Conservation (phyloP, 2,329 filamentous ascomycete species). For the Monosporascus cannonballus region DNA sequence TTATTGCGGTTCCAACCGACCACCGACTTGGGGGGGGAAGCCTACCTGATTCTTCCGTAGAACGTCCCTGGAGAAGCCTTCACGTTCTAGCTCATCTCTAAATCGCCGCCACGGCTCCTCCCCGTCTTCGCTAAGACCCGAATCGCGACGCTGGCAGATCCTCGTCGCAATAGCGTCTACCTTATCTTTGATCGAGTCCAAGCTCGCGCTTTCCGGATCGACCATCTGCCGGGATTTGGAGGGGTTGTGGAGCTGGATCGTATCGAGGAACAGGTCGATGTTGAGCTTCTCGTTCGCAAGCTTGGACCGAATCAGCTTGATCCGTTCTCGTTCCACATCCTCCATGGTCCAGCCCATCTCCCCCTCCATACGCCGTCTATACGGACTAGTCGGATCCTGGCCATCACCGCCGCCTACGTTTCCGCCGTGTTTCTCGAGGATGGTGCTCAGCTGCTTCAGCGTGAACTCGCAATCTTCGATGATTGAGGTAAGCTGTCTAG, state of each 20-base stretch:
- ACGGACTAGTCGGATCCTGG: conserved; percentile 16
- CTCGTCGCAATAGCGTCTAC: conserved; percentile 51
- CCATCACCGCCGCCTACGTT: conserved; percentile 13
- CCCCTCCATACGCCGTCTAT: conserved; percentile 22
- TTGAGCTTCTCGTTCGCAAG: conserved; percentile 46
- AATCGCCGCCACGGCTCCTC: conserved; percentile 54
- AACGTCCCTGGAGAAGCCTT: conserved; percentile 52
- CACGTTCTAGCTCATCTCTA: conserved; percentile 48
- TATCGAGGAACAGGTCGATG: conserved; percentile 52
- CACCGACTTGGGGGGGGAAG: conserved; percentile 5
- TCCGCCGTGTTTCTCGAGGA: conserved; percentile 41
- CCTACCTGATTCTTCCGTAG: conserved; percentile 52
- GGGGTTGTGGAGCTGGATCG: conserved; percentile 46
- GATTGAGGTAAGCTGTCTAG: conserved; percentile 43
- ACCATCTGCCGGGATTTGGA: conserved; percentile 31
- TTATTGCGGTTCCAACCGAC: neutral
- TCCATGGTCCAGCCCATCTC: conserved; percentile 27
- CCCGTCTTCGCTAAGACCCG: conserved; percentile 35
- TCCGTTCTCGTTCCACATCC: conserved; percentile 31
- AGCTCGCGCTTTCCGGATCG: conserved; percentile 32
- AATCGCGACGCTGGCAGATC: conserved; percentile 39
- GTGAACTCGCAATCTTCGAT: conserved; percentile 50
- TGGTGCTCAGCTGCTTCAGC: conserved; percentile 47
- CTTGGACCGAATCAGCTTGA: conserved; percentile 38
- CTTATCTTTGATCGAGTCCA: conserved; percentile 54